These are phyloP conservation scores for Suillus tomentosus DNA, from an alignment of 768 basidiomycete genomes.

Conservation along the genomic window DNA sequence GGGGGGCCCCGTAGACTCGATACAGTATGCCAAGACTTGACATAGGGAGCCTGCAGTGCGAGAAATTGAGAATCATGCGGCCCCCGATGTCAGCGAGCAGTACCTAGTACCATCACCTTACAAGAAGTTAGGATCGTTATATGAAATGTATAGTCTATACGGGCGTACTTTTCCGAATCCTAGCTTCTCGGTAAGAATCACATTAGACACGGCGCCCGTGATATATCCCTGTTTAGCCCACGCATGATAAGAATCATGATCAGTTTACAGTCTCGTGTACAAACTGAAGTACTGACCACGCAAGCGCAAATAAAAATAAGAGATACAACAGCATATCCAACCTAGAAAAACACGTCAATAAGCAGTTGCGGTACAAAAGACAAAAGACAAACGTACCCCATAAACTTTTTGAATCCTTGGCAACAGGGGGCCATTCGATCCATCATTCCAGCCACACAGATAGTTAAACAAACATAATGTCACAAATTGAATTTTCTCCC, in stretches of 20 bases:
- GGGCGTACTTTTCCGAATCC: conserved; percentile 46
- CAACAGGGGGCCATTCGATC: conserved; percentile 38
- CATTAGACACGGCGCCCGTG: conserved; percentile 45
- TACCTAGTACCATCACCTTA: conserved; percentile 44
- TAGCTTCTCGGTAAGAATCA: conserved; percentile 44
- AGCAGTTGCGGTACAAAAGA: not conserved
- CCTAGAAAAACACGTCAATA: conserved; percentile 22
- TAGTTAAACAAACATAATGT: conserved; percentile 38
- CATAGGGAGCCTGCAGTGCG: conserved; percentile 45
- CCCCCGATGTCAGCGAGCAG: not conserved
- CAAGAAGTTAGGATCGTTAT: not conserved
- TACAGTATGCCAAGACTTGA: conserved; percentile 54
- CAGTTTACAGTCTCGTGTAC: not conserved
- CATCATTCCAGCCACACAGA: conserved; percentile 42
- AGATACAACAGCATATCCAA: conserved; percentile 43
- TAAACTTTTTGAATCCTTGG: conserved; percentile 42
- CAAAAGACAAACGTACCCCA: conserved; percentile 24
- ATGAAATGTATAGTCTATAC: not conserved
- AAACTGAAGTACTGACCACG: conserved; percentile 27
- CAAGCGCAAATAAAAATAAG: conserved; percentile 46
- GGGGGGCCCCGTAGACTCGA: conserved; percentile 58
- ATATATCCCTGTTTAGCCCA: conserved; percentile 41
- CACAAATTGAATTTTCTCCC: conserved; percentile 31
- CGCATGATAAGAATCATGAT: not conserved
- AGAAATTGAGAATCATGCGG: not conserved